Base-by-base conservation (phyloP, 140 eudicot genomes). In the Flaveria floridana region DNA sequence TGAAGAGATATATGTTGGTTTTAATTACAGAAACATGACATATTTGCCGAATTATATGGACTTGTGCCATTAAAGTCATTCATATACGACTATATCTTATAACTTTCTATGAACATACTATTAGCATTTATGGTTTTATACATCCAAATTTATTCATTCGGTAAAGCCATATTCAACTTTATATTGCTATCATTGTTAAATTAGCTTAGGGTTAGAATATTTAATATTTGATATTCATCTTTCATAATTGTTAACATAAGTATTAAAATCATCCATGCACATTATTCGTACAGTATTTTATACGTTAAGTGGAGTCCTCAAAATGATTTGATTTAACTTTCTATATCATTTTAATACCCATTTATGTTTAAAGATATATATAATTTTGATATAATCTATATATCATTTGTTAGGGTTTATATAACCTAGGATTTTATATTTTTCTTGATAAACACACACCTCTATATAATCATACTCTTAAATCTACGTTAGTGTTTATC, bases 121-220 rank as follows among this genome's bases (percentile, higher is more conserved):
- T 59, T 73, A 21, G 59, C 39, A 50, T 73, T 61, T 73, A 19
- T 58, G 58, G 48, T 13, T 19, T 47, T 69, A 48, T 69, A 69
- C 74, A 47, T 6, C 44, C 7, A 47, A 44, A 58, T 13, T 20
- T 5, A 58, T 16, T 63, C 47, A 30, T 14, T 62, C 15, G 15
- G 68, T 63, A 28, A 28, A 44, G 67, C 42, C 10, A 25, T 25
- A 61, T 61, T 25, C 42, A 61, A 61, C 41, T 44, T 13, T 23
- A 73, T 41, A 7, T 58, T 12, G 16, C 47, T 3, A 56, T 57
- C n/a, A 12, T 18, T 14, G 41, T 25, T 10, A 23, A 44, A 42
- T 15, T 44, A 66, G 53, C 10, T 68, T 48, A 48, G 55, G 55
- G 55, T 48, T 48, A 13, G 14, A 48, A 13, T 14, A 48, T 48